These are phyloP conservation scores for Chrysochromulina tobinii DNA, from an alignment of 78 protist species.

Conservation along the genomic window DNA sequence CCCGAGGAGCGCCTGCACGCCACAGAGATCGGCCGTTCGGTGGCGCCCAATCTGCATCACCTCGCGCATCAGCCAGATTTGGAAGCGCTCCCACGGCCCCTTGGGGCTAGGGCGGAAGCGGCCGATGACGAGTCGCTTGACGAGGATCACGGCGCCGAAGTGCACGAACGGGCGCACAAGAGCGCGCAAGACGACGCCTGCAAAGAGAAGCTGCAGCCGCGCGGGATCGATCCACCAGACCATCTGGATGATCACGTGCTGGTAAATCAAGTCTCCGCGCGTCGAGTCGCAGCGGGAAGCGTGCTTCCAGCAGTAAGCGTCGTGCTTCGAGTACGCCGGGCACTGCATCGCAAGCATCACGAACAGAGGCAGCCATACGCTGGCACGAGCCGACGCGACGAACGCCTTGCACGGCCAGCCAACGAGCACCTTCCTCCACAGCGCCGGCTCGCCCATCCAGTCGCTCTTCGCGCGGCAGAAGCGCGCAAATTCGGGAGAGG, in stretches of 20 bases:
- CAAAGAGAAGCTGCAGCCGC: not conserved
- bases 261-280: too few species aligned
- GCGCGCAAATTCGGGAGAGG: not conserved
- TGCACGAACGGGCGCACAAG: not conserved
- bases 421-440: too few species aligned
- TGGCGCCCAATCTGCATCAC: not conserved
- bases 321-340: too few species aligned
- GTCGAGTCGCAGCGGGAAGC: too few species aligned
- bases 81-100: not conserved
- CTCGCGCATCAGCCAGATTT: constrained; percentile 2
- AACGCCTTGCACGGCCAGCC: too few species aligned
- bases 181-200: not conserved
- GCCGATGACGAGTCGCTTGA: constrained; percentile 13
- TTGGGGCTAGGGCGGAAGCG: not conserved
- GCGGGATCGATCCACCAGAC: not conserved
- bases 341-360: too few species aligned
- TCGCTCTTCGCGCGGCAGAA: not conserved
- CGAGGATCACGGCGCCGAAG: not conserved
- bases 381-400: too few species aligned
- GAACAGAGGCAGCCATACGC: too few species aligned
- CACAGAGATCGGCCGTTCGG: not conserved
- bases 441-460: too few species aligned
- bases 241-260: too few species aligned
- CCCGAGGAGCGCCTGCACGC: not conserved
- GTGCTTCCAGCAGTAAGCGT: too few species aligned